Base-by-base conservation (phyloP, 2,329 filamentous ascomycete species). In the Hymenoscyphus albidus region DNA sequence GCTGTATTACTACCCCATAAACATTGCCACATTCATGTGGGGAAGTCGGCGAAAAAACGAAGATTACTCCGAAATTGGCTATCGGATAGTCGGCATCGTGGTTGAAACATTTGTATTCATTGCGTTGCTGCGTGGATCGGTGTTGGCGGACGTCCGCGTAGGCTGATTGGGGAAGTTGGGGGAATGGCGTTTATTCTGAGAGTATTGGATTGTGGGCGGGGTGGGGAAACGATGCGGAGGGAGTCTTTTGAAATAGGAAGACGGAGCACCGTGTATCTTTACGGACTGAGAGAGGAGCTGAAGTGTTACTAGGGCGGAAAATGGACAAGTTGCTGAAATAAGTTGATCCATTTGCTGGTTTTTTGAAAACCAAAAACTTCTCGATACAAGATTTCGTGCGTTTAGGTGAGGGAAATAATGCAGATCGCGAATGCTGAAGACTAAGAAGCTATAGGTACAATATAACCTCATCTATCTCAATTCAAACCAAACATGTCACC, bases 401-500 rank as follows among this genome's bases (percentile, higher is more conserved):
- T 51, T 51, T 12, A 51, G 44, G 44, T 51, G 18, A 27, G 44
- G 6, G 7, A 51, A 51, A 9, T 51, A 4, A 16, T 22, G 35
- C 22, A 22, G n/a, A 27, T 51, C 22, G 18, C 10, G 18, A 22
- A 22, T 51, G 14, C 12, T 9, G 14, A 10, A 51, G 9, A 27
- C 14, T 51, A 18, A 51, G n/a, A 5, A 27, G 18, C 6, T 12
- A 16, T 27, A 51, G 44, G 22, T 22, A 22, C 44, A 22, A 51
- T 3, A 22, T 22, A 22, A 2, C 44, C 3, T 18, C 44, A 27
- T 2, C 10, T 27, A 22, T 22, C 22, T 18, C 9, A 10, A 22
- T 22, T 16, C 44, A 22, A 16, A 10, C 12, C 18, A n/a, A 27
- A 22, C 54, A 63, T 63, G 62, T 58, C 62, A 16, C 62, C 62